Percentiles rank a stretch among this genome's conserved stretches.
Conservation (phyloP, 2,329 filamentous ascomycete species). For the Ophiostoma perfectum region DNA sequence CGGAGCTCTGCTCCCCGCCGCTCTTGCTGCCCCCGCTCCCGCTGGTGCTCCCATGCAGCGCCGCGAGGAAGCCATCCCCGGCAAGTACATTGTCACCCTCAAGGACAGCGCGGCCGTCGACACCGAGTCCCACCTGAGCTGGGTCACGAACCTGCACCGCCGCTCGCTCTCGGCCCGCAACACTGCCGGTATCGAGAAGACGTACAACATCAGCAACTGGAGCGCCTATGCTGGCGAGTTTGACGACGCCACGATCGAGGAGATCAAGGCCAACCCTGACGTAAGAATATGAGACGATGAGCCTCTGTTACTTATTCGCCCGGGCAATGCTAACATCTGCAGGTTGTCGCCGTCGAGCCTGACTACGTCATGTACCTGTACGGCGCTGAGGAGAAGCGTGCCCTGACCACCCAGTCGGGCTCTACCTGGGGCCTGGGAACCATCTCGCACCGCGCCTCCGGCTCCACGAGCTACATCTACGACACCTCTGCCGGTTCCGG, state of each 20-base stretch:
- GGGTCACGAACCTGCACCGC: conserved; percentile 7
- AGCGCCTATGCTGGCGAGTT: conserved; percentile 37
- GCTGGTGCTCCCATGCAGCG: conserved; percentile 37
- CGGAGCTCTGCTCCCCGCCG: conserved; percentile 9
- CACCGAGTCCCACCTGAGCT: background rate
- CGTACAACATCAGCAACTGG: conserved; percentile 13
- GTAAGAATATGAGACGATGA: conserved; percentile 37
- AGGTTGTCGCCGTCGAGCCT: conserved; percentile 1
- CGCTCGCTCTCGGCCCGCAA: background rate
- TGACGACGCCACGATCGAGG: conserved; percentile 44
- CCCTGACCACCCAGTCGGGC: conserved; percentile 60
- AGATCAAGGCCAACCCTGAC: conserved; percentile 51
- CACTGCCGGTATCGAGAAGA: conserved; percentile 5
- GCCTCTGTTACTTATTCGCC: no score
- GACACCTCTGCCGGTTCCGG: conserved; percentile 85
- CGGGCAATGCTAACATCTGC: background rate
- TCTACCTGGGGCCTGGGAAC: conserved; percentile 93
- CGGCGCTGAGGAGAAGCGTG: conserved; percentile 64
- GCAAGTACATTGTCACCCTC: conserved; percentile 42
- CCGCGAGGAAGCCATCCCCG: conserved; percentile 36
- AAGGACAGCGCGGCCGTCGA: background rate
- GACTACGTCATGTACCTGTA: conserved; percentile 88
- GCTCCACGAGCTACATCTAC: conserved; percentile 97
- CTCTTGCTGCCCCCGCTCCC: background rate
- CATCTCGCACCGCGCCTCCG: conserved; percentile 91